A percentile compares a stretch with the other conserved stretches of the same genome.
phyloP scores from a whole-genome alignment of 129 eudicot species.

The Arctium minus region DNA sequence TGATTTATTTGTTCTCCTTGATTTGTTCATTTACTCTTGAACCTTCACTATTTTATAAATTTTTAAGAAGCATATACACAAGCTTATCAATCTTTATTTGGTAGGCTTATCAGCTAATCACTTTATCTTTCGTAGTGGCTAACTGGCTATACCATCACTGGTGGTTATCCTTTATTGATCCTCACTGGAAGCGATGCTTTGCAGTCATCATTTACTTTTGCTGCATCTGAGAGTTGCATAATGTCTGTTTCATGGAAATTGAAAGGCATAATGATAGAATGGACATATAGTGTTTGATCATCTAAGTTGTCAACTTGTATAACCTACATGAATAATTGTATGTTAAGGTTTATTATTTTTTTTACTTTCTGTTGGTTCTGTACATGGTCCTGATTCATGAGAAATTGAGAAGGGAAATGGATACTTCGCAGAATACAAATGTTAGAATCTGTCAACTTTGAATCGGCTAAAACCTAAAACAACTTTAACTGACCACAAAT shows the following conservation, averaged over 20 bases:
- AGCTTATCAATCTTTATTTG: not conserved
- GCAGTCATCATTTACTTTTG: not conserved
- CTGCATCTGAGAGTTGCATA: conserved; percentile 3
- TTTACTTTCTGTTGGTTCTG: not conserved
- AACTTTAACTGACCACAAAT: not conserved
- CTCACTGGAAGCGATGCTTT: not conserved
- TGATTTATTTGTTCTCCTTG: not conserved
- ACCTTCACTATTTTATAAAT: not conserved
- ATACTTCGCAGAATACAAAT: not conserved
- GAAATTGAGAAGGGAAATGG: not conserved
- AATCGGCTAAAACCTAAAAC: not conserved
- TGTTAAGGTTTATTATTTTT: not conserved
- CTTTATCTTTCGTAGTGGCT: not conserved
- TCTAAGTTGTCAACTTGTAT: not conserved
- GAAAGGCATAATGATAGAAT: not conserved
- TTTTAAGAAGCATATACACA: not conserved
- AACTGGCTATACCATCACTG: not conserved
- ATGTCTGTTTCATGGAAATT: not conserved
- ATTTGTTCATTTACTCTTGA: not conserved
- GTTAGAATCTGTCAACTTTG: not conserved
- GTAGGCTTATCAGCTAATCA: not conserved
- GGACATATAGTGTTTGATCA: not conserved
- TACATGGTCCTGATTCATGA: not conserved
- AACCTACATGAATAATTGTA: not conserved
- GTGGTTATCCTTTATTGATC: conserved; percentile 3